phyloP scores from a whole-genome alignment of 2,329 filamentous ascomycete species.

The Bipolaris gigantea region DNA sequence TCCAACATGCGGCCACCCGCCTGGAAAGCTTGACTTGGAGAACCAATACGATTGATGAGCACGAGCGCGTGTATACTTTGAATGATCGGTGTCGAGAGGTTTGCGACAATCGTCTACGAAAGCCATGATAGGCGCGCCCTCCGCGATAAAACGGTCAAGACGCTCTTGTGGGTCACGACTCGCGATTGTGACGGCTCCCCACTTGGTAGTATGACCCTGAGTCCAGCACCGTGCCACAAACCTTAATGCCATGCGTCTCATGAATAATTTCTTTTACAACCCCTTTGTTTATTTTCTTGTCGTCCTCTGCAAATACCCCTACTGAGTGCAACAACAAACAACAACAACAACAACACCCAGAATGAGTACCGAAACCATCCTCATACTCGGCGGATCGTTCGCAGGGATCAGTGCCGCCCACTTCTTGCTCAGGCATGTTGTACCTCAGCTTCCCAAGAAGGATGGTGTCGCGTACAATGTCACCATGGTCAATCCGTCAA shows the following conservation, averaged over 20 bases:
- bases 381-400: constrained; percentile 43
- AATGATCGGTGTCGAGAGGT: background rate
- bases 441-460: constrained; percentile 42
- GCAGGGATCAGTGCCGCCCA: constrained; percentile 43
- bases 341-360: constrained; percentile 6
- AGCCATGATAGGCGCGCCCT: background rate
- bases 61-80: constrained; percentile 3
- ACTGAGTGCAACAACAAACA: background rate
- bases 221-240: constrained; percentile 13
- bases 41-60: constrained; percentile 6
- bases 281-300: constrained; percentile 7
- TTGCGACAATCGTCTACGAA: constrained; percentile 3
- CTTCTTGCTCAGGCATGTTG: constrained; percentile 39
- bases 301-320: constrained; percentile 11
- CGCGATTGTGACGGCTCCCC: constrained; percentile 19
- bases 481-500: constrained; percentile 58
- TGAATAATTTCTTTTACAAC: constrained; percentile 8
- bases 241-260: constrained; percentile 15
- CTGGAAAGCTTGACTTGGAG: background rate
- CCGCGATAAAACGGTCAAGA: background rate
- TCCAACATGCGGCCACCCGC: constrained; percentile 1
- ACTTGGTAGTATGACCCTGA: constrained; percentile 15
- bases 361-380: constrained; percentile 42
- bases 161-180: constrained; percentile 7
- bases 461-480: constrained; percentile 53